Conservation (phyloP, 1,139 yeast species). For the Taphrina betulina region DNA sequence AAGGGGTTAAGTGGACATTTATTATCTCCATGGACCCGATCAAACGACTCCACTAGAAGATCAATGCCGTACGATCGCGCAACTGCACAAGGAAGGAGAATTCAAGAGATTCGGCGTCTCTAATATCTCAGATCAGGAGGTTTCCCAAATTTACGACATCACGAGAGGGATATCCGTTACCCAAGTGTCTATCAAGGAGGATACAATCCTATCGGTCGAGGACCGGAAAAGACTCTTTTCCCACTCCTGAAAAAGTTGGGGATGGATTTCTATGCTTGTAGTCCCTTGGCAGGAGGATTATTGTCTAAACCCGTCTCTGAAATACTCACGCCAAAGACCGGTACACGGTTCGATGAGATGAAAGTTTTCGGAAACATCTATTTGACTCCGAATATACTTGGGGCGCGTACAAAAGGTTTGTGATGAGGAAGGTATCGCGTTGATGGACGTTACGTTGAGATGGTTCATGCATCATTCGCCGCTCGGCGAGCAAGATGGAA, state of each 20-base stretch:
- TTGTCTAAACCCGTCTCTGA: neutral
- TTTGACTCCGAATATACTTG: no score
- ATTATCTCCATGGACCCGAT: conserved; percentile 5
- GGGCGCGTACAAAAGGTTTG: no score
- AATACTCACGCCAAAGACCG: neutral
- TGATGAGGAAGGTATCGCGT: neutral
- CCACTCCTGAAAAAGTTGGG: neutral
- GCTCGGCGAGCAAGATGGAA: neutral
- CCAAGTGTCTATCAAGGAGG: conserved; percentile 7
- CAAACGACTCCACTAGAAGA: neutral
- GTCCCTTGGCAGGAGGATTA: conserved; percentile 6
- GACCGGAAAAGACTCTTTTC: neutral
- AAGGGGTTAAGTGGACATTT: neutral
- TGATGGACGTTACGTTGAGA: neutral
- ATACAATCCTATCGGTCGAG: neutral
- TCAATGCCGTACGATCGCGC: neutral
- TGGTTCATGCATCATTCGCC: conserved; percentile 4
- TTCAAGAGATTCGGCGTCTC: conserved; percentile 3
- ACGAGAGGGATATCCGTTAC: neutral
- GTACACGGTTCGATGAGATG: neutral
- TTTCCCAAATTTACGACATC: conserved; percentile 1
- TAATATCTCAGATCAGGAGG: neutral
- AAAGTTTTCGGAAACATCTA: neutral
- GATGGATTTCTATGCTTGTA: neutral
- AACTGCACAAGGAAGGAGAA: neutral